Percentiles rank a stretch among this genome's conserved stretches.
Evolutionary conservation across 2,329 filamentous ascomycete genomes (phyloP).

Genomic region (Aspergillus persii): DNA sequence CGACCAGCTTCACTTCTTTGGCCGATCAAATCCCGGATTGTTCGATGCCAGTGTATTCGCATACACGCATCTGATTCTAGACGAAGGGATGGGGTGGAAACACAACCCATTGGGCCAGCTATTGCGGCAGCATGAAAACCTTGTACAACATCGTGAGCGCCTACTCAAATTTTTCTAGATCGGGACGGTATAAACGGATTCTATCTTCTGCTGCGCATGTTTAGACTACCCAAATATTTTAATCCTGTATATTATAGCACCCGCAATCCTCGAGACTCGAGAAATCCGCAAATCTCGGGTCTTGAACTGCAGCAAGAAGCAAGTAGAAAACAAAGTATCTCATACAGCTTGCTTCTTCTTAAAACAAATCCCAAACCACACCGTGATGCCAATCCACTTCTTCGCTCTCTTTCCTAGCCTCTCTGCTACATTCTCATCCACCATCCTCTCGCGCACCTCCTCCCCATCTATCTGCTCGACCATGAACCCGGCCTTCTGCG

Average conservation of each 20-base stretch:
- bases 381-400: constrained; percentile 61
- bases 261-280: neutral
- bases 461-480: constrained; percentile 33
- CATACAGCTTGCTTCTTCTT: constrained; percentile 24
- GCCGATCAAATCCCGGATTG: constrained; percentile 57
- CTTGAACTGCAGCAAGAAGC: neutral
- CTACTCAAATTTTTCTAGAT: constrained; percentile 54
- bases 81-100: constrained; percentile 62
- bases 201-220: neutral
- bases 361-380: constrained; percentile 55
- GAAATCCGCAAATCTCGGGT: neutral
- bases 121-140: constrained; percentile 57
- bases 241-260: constrained; percentile 16
- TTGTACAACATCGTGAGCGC: constrained; percentile 64
- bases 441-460: constrained; percentile 43
- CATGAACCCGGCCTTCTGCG: constrained; percentile 46
- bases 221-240: neutral
- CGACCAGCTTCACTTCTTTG: constrained; percentile 62
- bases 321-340: constrained; percentile 6
- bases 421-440: constrained; percentile 57
- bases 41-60: constrained; percentile 90
- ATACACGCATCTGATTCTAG: constrained; percentile 79
- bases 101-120: constrained; percentile 59
- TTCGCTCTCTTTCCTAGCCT: constrained; percentile 58
- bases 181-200: neutral